Conservation (phyloP, 208 protist genomes). For the Wallacemonas sp. region DNA sequence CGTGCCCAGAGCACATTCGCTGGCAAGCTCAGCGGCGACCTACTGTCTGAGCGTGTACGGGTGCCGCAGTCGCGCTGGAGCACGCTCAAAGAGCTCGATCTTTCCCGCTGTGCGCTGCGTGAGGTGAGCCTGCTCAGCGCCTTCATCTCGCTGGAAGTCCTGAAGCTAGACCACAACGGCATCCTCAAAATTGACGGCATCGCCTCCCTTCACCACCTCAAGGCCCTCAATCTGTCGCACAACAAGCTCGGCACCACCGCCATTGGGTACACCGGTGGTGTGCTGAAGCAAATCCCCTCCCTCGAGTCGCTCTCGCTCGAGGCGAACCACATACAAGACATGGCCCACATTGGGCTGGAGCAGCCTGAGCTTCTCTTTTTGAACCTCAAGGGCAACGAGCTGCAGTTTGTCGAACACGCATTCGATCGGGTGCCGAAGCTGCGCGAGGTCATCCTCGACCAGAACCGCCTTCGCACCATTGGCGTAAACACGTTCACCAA, state of each 20-base stretch:
- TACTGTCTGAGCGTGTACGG: conserved; percentile 61
- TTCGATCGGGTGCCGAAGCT: conserved; percentile 68
- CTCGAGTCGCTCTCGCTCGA: conserved; percentile 88
- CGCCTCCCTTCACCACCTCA: conserved; percentile 38
- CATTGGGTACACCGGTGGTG: conserved; percentile 32
- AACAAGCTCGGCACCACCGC: conserved; percentile 57
- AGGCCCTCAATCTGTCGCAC: conserved; percentile 80
- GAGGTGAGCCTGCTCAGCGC: conserved; percentile 59
- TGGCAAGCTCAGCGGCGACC: conserved; percentile 74
- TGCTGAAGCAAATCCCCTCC: conserved; percentile 35
- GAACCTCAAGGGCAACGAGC: conserved; percentile 88
- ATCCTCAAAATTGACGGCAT: conserved; percentile 56
- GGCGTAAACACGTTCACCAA: conserved; percentile 46
- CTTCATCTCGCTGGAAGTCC: conserved; percentile 57
- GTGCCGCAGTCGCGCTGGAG: conserved; percentile 36
- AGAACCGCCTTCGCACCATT: conserved; percentile 83
- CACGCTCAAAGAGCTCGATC: conserved; percentile 51
- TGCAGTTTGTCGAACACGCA: conserved; percentile 74
- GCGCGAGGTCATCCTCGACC: conserved; percentile 90
- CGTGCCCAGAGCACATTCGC: conserved; percentile 66
- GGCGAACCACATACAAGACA: conserved; percentile 74
- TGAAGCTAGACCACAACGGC: conserved; percentile 84
- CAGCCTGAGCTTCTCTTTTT: conserved; percentile 77
- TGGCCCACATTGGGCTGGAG: conserved; percentile 42
- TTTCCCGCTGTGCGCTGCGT: conserved; percentile 73